Evolutionary conservation across 257 asterid genomes (phyloP).

Genomic region (Solanum commersonii): DNA sequence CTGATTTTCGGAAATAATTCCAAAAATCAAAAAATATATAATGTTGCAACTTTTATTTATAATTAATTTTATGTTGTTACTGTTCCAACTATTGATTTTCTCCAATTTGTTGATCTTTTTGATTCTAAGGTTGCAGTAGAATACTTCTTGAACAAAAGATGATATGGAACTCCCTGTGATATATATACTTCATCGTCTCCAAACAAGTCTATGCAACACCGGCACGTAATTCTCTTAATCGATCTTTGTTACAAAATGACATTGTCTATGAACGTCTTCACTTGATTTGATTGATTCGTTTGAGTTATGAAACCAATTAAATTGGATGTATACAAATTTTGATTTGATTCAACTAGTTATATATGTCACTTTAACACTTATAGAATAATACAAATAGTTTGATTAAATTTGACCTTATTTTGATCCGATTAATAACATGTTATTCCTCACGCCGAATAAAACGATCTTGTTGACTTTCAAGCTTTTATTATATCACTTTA

Average conservation of each 20-base stretch:
- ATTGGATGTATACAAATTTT: background rate
- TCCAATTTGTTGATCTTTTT: background rate
- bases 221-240: too few species aligned
- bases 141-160: background rate
- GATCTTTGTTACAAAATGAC: too few species aligned
- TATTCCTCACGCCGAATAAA: too few species aligned
- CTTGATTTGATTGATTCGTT: background rate
- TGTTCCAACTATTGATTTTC: background rate
- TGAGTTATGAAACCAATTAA: background rate
- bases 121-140: background rate
- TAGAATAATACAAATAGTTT: too few species aligned
- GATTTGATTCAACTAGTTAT: background rate
- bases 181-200: background rate
- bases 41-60: background rate
- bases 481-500: too few species aligned
- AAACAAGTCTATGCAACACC: too few species aligned
- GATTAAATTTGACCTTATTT: too few species aligned
- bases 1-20: background rate
- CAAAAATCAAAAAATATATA: too few species aligned
- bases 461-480: too few species aligned
- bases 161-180: background rate
- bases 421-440: too few species aligned
- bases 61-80: background rate
- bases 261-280: background rate
- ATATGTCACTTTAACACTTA: too few species aligned